Base-by-base conservation (phyloP, 306 rosid species). In the Albizia julibrissin region DNA sequence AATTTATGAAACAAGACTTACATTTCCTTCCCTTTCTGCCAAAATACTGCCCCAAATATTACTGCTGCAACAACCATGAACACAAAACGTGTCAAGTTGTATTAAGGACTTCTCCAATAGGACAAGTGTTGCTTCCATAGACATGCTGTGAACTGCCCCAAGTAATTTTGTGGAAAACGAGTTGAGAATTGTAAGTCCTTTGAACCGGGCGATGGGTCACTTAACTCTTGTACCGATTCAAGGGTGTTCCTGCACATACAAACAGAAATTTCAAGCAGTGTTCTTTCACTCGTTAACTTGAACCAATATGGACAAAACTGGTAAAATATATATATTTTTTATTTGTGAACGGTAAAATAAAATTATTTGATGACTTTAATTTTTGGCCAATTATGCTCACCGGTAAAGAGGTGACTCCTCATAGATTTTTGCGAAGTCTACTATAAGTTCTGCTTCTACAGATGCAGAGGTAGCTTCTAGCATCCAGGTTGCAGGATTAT, bases 101-200 rank as follows among this genome's bases (percentile, higher is more conserved):
- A 92, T 81, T 89, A 88, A 6, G 94, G 94, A 86, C 94, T 87
- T 90, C 97, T 92, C 97, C 94, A 92, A 82, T 90, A 92, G 80
- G 97, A 92, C 82, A 87, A 84, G 83, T 90, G 91, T 47, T 92
- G 94, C 84, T 92, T 92, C 94, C 97, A 90, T 10, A 92, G 88
- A 81, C 97, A 90, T 70, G 97, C 92, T 86, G 72, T 86, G 58
- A 89, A 90, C 91, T 92, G 97, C 82, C 88, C 92, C 89, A 85
- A 66, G 46, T 42, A 19, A 79, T 76, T 92, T 68, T 89, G 93
- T 34, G 97, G 87, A 80, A 90, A 92, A 44, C 76, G 90, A 69
- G 91, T 87, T 70, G 92, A 87, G 68, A 92, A 92, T 56, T 88
- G 74, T 42, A 92, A 84, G 83, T 87, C 97, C 61, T 47, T 82